phyloP scores from a whole-genome alignment of 2,329 filamentous ascomycete species.

The Calonectria hawksworthii region DNA sequence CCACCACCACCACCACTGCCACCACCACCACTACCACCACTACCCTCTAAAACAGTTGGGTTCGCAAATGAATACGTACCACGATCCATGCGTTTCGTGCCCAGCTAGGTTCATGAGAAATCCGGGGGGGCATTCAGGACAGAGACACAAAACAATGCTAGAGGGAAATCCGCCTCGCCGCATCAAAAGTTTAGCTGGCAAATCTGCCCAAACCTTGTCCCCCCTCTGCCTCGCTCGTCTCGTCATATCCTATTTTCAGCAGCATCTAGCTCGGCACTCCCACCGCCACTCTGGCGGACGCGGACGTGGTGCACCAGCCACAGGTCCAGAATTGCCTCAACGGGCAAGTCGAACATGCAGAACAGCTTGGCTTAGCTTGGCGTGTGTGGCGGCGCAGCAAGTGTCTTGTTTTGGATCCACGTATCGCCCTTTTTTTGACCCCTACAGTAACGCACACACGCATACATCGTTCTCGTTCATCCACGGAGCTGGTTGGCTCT shows the following conservation, averaged over 20 bases:
- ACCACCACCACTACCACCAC: too few species aligned
- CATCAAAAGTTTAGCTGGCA: not conserved
- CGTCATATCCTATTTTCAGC: slow-evolving; percentile 6
- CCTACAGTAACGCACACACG: not conserved
- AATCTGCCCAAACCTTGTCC: slow-evolving; percentile 8
- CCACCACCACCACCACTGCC: too few species aligned
- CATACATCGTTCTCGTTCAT: not conserved
- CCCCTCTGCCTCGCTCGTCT: not conserved
- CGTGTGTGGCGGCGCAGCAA: slow-evolving; percentile 3
- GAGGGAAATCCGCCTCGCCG: not conserved
- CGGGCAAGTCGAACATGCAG: not conserved
- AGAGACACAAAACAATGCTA: not conserved
- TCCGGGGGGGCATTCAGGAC: not conserved
- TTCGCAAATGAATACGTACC: not conserved
- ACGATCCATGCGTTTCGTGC: not conserved
- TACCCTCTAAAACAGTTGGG: not conserved
- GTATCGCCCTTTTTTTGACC: not conserved
- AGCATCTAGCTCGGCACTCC: not conserved
- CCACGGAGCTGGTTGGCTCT: not conserved
- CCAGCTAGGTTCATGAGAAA: not conserved
- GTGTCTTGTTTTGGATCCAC: not conserved
- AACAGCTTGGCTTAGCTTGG: not conserved
- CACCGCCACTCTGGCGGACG: not conserved
- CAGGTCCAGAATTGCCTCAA: not conserved
- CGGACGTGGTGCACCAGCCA: not conserved